Base-by-base conservation (phyloP, 495 filamentous ascomycete species). In the Rhypophila decipiens region DNA sequence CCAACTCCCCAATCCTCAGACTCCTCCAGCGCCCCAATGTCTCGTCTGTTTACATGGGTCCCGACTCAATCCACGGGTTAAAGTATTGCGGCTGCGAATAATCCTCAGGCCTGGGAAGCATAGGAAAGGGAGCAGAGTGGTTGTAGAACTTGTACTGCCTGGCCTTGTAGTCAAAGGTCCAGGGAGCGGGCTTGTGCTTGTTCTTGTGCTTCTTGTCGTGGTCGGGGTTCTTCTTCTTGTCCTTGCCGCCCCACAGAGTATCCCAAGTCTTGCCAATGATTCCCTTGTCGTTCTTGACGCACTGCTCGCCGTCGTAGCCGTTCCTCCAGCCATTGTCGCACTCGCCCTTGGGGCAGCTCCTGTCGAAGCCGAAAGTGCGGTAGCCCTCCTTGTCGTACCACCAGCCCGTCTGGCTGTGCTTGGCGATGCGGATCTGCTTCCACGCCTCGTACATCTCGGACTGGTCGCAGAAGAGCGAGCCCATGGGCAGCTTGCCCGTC, bases 321-420 rank as follows among this genome's bases (percentile, higher is more conserved):
- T 15, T 13, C 47, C 43, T 47, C 52, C 52, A 55, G 8, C 52
- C 52, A n/a, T 55, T 55, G 38, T 55, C 52, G 47, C 52, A 55
- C 52, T 50, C 43, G 36, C 44, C 35, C 34, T 47, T 7, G 20
- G 29, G 31, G 43, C 52, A 55, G 11, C 47, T 27, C 10, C 24
- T 21, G 43, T 55, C 52, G 29, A 55, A 55, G 18, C 52, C 52
- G 8, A 23, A 42, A 37, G 52, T 55, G n/a, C 24, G n/a, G 34
- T 46, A 18, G 13, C 31, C 24, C 21, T 13, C 12, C 24, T 7
- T 21, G 43, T 50, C 47, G 34, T 50, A 35, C 39, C 44, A 47
- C 52, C 52, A 55, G n/a, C 52, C 52, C 39, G 52, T 55, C 31
- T 33, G 3, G 23, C 43, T 44, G 13, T 18, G 19, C 52, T 51